Conservation (phyloP, 768 basidiomycete species). For the Trametes maxima region DNA sequence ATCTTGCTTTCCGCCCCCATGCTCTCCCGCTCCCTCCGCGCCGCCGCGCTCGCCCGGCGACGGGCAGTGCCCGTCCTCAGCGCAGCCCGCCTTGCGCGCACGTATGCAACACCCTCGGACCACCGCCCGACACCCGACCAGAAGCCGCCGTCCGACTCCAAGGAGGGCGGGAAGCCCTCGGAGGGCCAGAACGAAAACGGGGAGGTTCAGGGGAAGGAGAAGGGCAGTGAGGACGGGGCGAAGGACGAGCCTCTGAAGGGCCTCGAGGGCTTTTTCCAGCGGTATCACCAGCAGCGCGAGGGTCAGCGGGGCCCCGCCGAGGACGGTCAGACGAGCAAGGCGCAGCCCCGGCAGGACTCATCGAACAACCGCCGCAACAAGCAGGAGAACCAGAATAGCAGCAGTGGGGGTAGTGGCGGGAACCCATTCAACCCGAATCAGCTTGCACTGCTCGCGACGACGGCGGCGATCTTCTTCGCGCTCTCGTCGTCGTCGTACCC, state of each 20-base stretch:
- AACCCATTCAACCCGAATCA: conserved; percentile 60
- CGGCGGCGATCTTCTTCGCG: conserved; percentile 66
- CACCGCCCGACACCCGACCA: conserved; percentile 37
- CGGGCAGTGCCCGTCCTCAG: conserved; percentile 40
- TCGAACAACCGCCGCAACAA: conserved; percentile 45
- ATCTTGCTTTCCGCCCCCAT: conserved; percentile 41
- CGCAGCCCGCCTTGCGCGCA: conserved; percentile 37
- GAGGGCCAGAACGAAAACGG: conserved; percentile 38
- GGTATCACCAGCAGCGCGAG: conserved; percentile 46
- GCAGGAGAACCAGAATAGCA: conserved; percentile 52
- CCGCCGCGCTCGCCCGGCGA: conserved; percentile 46
- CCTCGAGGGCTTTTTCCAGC: conserved; percentile 80
- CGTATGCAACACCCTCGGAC: conserved; percentile 51
- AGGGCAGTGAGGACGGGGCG: conserved; percentile 34
- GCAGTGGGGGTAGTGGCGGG: conserved; percentile 19
- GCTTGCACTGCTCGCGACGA: conserved; percentile 57
- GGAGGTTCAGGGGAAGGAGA: conserved; percentile 36
- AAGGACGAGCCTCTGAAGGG: conserved; percentile 54
- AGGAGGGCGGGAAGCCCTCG: conserved; percentile 40
- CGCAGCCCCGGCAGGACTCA: conserved; percentile 16
- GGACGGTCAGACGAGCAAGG: conserved; percentile 5
- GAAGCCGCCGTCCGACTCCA: conserved; percentile 29
- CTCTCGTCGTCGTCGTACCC: conserved; percentile 50
- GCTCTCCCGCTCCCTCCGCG: conserved; percentile 63
- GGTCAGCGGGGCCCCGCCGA: conserved; percentile 44